phyloP scores from a whole-genome alignment of 805 yeast genomes.

The Lachancea sp. region DNA sequence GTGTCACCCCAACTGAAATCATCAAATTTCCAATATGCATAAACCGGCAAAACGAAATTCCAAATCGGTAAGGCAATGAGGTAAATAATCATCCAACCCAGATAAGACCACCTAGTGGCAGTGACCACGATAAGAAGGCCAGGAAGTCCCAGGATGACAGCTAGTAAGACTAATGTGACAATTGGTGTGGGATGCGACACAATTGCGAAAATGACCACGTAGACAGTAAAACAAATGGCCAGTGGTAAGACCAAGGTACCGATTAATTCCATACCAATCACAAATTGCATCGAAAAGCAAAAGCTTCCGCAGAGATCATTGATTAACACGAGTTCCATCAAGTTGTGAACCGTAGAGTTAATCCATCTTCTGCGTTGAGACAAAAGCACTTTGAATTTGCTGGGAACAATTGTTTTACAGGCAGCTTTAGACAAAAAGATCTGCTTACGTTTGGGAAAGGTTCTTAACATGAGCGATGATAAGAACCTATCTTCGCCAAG shows the following conservation, averaged over 20 bases:
- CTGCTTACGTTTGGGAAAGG: conserved; percentile 86
- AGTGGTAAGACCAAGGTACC: conserved; percentile 88
- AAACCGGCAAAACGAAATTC: conserved; percentile 82
- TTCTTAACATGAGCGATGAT: conserved; percentile 76
- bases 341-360: conserved; percentile 87
- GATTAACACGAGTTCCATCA: conserved; percentile 79
- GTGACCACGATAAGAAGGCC: conserved; percentile 76
- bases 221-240: conserved; percentile 75
- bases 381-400: conserved; percentile 64
- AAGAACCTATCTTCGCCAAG: conserved; percentile 89
- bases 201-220: conserved; percentile 67
- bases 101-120: conserved; percentile 63
- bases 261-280: conserved; percentile 71
- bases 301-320: conserved; percentile 90
- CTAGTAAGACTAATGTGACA: conserved; percentile 69
- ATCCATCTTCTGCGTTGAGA: conserved; percentile 98
- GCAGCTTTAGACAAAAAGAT: conserved; percentile 85
- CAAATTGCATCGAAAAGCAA: conserved; percentile 92
- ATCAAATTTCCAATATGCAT: conserved; percentile 92
- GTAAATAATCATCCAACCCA: conserved; percentile 75
- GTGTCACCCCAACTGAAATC: conserved; percentile 97
- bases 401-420: conserved; percentile 89
- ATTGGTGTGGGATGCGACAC: conserved; percentile 70
- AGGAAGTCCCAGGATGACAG: conserved; percentile 76
- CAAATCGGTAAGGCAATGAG: conserved; percentile 82